Conservation (phyloP, 306 rosid genomes). For the Urtica urens region DNA sequence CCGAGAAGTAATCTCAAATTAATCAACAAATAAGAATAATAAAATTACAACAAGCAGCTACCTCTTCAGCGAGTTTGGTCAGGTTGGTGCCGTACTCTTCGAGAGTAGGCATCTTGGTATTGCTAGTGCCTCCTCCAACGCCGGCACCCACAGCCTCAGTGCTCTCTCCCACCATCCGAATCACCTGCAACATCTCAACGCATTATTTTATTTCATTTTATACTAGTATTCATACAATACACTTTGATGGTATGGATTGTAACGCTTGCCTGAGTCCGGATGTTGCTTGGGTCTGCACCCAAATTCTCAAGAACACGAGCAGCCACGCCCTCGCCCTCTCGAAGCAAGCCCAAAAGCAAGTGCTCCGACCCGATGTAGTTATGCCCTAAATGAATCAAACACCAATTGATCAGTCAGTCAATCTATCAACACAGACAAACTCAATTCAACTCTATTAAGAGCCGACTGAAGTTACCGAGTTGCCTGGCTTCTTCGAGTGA, state of each 20-base stretch:
- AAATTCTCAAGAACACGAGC: slow-evolving; percentile 92
- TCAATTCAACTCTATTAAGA: background rate
- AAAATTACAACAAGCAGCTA: slow-evolving; percentile 4
- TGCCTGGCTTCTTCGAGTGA: slow-evolving; percentile 98
- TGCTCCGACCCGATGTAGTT: slow-evolving; percentile 95
- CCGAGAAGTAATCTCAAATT: too few relatives aligned
- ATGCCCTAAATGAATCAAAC: slow-evolving; percentile 49
- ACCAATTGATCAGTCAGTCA: background rate
- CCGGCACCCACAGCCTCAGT: slow-evolving; percentile 83
- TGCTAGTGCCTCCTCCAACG: slow-evolving; percentile 78
- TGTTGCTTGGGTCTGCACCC: slow-evolving; percentile 91
- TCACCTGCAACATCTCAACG: slow-evolving; percentile 42
- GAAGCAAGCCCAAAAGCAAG: slow-evolving; percentile 91
- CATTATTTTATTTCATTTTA: too few relatives aligned
- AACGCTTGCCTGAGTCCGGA: slow-evolving; percentile 80
- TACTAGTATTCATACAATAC: too few relatives aligned
- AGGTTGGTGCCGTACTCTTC: slow-evolving; percentile 94
- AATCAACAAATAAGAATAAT: background rate
- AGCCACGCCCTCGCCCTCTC: slow-evolving; percentile 98
- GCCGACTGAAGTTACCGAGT: slow-evolving; percentile 47
- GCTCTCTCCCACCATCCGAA: slow-evolving; percentile 99
- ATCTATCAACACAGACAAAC: background rate
- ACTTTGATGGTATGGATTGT: too few relatives aligned
- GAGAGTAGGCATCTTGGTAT: slow-evolving; percentile 92
- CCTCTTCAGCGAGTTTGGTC: slow-evolving; percentile 98